Base-by-base conservation (phyloP, 371 early-diverging fungal species). In the Saksenaea vasiformis region DNA sequence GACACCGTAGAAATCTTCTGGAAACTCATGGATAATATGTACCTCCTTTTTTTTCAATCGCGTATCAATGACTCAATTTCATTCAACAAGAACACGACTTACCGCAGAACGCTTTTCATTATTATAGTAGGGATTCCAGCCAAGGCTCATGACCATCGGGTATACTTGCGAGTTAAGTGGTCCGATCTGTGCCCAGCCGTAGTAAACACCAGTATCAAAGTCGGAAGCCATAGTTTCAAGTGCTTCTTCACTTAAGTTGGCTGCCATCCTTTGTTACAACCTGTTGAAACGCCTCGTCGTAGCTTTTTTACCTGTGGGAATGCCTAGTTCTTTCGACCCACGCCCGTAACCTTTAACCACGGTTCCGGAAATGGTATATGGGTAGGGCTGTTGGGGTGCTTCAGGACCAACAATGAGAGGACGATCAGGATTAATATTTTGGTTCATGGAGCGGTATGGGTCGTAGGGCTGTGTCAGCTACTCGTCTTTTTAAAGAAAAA, bases 81-180 rank as follows among this genome's bases (percentile, higher is more conserved):
- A 13, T 61, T 3, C 5, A 15, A 27, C 38, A 34, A 19, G 43
- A 26, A 14, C 28, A 38, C 37, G 51, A 78, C 84, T 71, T 81
- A 91, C 92, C 55, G 95, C 97, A 24, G 96, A 95, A 51, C 91
- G 85, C 80, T 95, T 93, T 71, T 96, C 94, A 76, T 98, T 98
- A 71, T 98, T 91, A 75, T 95, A 99, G 73, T 87, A 98, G 26
- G 98, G 98, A 74, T 99, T 99, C 98, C 98, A 99, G 22, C 99
- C 99, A 55, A 94, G 87, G 64, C 95, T 95, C 96, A 97, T 96
- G 34, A 97, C 98, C 98, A 98, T 98, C 1, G 96, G 96, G 67
- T 88, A 88, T 13, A 97, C 90, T 17, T 69, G 61, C 5, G 72
- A 64, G 39, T 69, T 59, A 15, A 69, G 70, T 64, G 71, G 73